Base-by-base conservation (phyloP, 2,329 filamentous ascomycete genomes). In the Hymenotorrendiella dingleyae region DNA sequence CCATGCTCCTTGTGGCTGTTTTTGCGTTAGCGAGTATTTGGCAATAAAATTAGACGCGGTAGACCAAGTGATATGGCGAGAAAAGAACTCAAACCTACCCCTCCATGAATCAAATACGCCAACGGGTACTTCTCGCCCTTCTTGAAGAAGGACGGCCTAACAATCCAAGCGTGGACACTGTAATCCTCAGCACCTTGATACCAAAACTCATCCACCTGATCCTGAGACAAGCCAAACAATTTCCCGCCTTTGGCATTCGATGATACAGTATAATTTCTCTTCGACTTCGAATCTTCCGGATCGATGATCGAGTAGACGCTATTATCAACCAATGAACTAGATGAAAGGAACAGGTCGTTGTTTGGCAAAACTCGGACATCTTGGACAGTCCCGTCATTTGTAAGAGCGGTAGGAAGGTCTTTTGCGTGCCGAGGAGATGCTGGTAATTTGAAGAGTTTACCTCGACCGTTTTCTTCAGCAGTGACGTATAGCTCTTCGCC, bases 31-130 rank as follows among this genome's bases (percentile, higher is more conserved):
- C 20, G n/a, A 36, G 23, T 9, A n/a, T 21, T 6, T 4, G 21
- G 19, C 19, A 6, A 27, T 17, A 36, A 6, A 8, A 20, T 21
- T n/a, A n/a, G n/a, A n/a, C n/a, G n/a, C n/a, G n/a, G n/a, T n/a
- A n/a, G n/a, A n/a, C n/a, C n/a, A n/a, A n/a, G n/a, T n/a, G n/a
- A n/a, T n/a, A n/a, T n/a, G n/a, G n/a, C n/a, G n/a, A n/a, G n/a
- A n/a, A n/a, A n/a, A n/a, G n/a, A n/a, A n/a, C n/a, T n/a, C n/a
- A 9, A 21, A 46, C 54, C 51, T 53, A 58, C 56, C 0, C 88
- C 88, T 42, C 88, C 88, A 57, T 94, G 88, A 49, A 94, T 85
- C 30, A 90, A 67, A 59, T 89, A 82, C 2, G 84, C 78, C 4
- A 94, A 70, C 0, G 88, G 88, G 56, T 91, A 94, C 50, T 78